Base-by-base conservation (phyloP, 2,329 filamentous ascomycete genomes). In the Clarireedia paspali region DNA sequence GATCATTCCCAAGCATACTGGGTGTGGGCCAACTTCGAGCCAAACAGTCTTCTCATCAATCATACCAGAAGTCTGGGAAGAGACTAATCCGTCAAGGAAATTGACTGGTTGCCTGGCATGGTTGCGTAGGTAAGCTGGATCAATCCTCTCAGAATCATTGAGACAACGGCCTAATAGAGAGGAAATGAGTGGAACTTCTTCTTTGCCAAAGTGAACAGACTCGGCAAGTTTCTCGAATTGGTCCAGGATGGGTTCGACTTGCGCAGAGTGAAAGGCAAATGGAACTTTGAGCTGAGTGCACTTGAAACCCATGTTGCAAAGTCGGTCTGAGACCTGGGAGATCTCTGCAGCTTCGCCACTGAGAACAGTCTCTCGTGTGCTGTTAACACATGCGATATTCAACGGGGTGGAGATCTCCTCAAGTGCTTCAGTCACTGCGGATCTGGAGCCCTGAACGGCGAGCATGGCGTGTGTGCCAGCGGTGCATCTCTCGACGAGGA, bases 21-120 rank as follows among this genome's bases (percentile, higher is more conserved):
- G 85, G 64, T 89, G 84, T 39, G 87, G 85, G n/a, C 87, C 87
- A 60, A 90, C 73, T 68, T 91, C 87, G 55, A 91, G 73, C 80
- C 82, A 89, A 30, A 83, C 77, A 2, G 84, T 87, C 70, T 84
- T 82, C 14, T 84, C 81, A 58, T 84, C 78, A 47, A 87, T 80
- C n/a, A 77, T 70, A 57, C 77, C 78, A n/a, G 77, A 73, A 50
- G 79, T 74, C 65, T 82, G 77, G 6, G 80, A 83, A 23, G 74
- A 75, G n/a, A 80, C 72, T 1, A 89, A 72, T 7, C 75, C 75
- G n/a, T 80, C 72, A 1, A 89, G 72, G 12, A 82, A 84, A 53
- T 77, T 78, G 62, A 89, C 86, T 4, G 85, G 74, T 66, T 88
- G 79, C 6, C 86, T 80, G 15, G 82, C 80, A 59, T 86, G 82